phyloP scores from a whole-genome alignment of 768 basidiomycete species.

The Ramaria sp. region DNA sequence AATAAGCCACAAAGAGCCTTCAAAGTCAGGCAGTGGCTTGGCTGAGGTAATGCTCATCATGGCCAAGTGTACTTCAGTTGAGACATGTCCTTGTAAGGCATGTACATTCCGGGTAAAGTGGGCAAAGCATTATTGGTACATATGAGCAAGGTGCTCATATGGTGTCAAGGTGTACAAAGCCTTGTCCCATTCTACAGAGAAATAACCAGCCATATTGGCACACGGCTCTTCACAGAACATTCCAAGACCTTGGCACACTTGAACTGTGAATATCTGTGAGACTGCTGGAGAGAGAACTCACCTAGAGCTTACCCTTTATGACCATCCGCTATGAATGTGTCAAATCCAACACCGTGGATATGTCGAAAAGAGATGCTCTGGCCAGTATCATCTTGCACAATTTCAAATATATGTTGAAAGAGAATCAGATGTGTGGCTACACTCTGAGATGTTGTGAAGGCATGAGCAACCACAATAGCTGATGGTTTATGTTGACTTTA shows the following conservation, averaged over 20 bases:
- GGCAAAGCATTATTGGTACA: slow-evolving; percentile 15
- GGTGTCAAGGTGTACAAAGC: slow-evolving; percentile 12
- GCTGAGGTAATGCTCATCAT: slow-evolving; percentile 21
- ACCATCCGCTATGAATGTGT: slow-evolving; percentile 16
- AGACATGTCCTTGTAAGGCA: slow-evolving; percentile 8
- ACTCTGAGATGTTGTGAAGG: slow-evolving; percentile 20
- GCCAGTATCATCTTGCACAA: slow-evolving; percentile 14
- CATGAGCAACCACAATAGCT: slow-evolving; percentile 16
- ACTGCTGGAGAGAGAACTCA: not conserved
- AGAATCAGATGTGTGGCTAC: slow-evolving; percentile 18
- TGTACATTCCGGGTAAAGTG: slow-evolving; percentile 17
- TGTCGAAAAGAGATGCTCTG: slow-evolving; percentile 14
- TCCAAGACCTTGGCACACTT: slow-evolving; percentile 12
- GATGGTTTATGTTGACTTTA: not conserved
- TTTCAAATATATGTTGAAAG: slow-evolving; percentile 15
- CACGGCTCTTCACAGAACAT: slow-evolving; percentile 10
- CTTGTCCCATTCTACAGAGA: not conserved
- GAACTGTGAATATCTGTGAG: not conserved
- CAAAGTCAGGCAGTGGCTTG: slow-evolving; percentile 13
- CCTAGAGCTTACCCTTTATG: slow-evolving; percentile 20
- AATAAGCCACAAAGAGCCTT: slow-evolving; percentile 12
- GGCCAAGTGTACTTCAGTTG: slow-evolving; percentile 7
- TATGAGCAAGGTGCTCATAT: slow-evolving; percentile 19
- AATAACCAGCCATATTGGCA: slow-evolving; percentile 8
- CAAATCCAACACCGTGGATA: slow-evolving; percentile 17